Conservation (phyloP, 192 early-diverging fungal genomes). For the Coemansia sp. region DNA sequence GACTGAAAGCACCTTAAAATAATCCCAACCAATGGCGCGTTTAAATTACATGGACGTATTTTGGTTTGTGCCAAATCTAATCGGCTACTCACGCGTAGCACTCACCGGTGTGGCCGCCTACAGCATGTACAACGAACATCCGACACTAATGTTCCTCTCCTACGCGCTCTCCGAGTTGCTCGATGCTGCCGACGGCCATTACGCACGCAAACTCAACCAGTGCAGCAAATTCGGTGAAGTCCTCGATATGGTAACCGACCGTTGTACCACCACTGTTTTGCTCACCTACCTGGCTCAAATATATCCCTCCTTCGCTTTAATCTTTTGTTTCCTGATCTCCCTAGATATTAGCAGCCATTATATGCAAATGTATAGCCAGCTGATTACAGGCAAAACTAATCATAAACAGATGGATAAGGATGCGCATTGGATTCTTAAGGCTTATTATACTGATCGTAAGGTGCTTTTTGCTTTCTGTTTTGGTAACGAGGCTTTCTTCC, state of each 20-base stretch:
- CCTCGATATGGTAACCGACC: conserved; percentile 99
- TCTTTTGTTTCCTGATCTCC: conserved; percentile 88
- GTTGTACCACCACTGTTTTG: conserved; percentile 89
- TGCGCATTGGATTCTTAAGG: conserved; percentile 74
- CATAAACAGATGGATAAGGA: conserved; percentile 85
- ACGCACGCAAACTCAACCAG: conserved; percentile 89
- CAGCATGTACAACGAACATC: conserved; percentile 70
- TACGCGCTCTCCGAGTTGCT: conserved; percentile 90
- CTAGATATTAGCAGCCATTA: conserved; percentile 97
- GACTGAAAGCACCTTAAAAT: conserved; percentile 70
- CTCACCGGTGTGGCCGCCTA: conserved; percentile 72
- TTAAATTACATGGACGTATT: conserved; percentile 37
- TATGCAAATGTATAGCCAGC: conserved; percentile 96
- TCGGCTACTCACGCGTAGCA: conserved; percentile 85
- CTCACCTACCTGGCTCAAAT: conserved; percentile 77
- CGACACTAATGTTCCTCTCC: conserved; percentile 68
- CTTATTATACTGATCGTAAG: conserved; percentile 89
- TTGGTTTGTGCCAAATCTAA: conserved; percentile 46
- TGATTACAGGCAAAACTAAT: conserved; percentile 79
- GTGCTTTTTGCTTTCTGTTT: conserved; percentile 93
- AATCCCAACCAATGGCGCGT: conserved; percentile 62
- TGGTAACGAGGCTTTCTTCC: conserved; percentile 90
- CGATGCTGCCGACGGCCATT: conserved; percentile 93
- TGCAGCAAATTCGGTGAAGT: conserved; percentile 97
- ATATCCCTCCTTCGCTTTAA: conserved; percentile 68